phyloP scores from a whole-genome alignment of 768 basidiomycete genomes.

The Lentinula aciculospora region DNA sequence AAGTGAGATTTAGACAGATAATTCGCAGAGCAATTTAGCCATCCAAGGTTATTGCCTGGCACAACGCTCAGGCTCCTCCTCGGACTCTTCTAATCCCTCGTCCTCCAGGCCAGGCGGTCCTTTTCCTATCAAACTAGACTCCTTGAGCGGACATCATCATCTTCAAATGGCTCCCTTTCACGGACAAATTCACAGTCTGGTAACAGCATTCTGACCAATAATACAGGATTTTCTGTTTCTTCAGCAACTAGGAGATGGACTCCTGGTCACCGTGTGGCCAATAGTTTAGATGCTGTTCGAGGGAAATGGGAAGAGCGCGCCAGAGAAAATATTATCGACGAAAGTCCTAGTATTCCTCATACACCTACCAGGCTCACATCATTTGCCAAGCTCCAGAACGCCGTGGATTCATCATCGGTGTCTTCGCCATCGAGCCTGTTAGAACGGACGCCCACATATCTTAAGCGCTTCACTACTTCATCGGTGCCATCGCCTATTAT shows the following conservation, averaged over 20 bases:
- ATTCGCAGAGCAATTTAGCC: no score
- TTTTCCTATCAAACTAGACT: slow-evolving; percentile 81
- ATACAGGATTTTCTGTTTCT: slow-evolving; percentile 38
- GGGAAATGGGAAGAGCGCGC: slow-evolving; percentile 75
- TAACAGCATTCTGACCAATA: slow-evolving; percentile 35
- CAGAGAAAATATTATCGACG: slow-evolving; percentile 36
- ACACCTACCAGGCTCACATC: slow-evolving; percentile 1
- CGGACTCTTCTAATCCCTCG: slow-evolving; percentile 23
- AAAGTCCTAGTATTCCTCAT: slow-evolving; percentile 3
- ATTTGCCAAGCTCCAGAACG: slow-evolving; percentile 10
- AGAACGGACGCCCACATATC: slow-evolving; percentile 33
- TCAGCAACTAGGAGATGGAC: slow-evolving; percentile 53
- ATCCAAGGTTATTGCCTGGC: no score
- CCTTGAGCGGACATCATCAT: slow-evolving; percentile 66
- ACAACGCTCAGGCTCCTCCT: slow-evolving; percentile 37
- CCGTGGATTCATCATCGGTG: slow-evolving; percentile 12
- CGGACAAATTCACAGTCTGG: slow-evolving; percentile 45
- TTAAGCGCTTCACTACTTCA: slow-evolving; percentile 55
- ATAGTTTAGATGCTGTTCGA: slow-evolving; percentile 63
- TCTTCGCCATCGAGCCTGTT: slow-evolving; percentile 21
- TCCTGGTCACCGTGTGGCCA: slow-evolving; percentile 60
- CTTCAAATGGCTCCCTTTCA: slow-evolving; percentile 45
- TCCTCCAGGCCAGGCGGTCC: slow-evolving; percentile 37
- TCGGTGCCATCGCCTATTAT: slow-evolving; percentile 64
- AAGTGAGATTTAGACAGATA: no score